Percentiles rank a stretch among this genome's conserved stretches.
These are phyloP conservation scores for Peronospora destructor DNA, from an alignment of 352 stramenopile genomes.

Conservation along the genomic window DNA sequence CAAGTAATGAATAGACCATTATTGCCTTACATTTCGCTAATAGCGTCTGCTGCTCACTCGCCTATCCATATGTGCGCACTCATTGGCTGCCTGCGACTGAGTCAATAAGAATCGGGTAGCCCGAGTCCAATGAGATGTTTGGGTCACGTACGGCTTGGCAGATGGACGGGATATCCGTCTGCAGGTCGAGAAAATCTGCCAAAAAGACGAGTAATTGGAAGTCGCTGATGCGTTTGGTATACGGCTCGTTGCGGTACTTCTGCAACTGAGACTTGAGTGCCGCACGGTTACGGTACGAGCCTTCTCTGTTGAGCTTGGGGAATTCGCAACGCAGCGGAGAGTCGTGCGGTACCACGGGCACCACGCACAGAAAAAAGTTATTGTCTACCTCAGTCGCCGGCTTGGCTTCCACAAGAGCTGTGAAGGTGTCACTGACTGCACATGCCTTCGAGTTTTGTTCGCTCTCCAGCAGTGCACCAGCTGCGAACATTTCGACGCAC, in stretches of 20 bases:
- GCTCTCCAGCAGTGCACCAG: conserved; percentile 88
- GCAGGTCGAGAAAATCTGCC: conserved; percentile 87
- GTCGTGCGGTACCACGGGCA: conserved; percentile 93
- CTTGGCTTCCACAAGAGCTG: conserved; percentile 95
- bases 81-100: conserved; percentile 82
- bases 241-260: conserved; percentile 48
- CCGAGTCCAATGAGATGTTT: conserved; percentile 88
- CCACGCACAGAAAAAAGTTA: conserved; percentile 95
- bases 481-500: conserved; percentile 97
- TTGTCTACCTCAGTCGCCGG: conserved; percentile 88
- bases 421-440: conserved; percentile 94
- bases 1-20: not conserved
- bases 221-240: conserved; percentile 90
- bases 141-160: conserved; percentile 88
- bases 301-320: conserved; percentile 89
- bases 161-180: conserved; percentile 90
- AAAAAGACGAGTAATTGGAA: conserved; percentile 96
- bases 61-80: conserved; percentile 7
- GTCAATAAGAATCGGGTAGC: conserved; percentile 93
- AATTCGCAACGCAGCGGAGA: conserved; percentile 91
- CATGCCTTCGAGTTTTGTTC: conserved; percentile 87
- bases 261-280: conserved; percentile 92
- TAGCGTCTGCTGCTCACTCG: not conserved
- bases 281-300: conserved; percentile 70
- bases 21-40: conserved; percentile 19